These are phyloP conservation scores for Spizellomyces sp. DNA, from an alignment of 192 early-diverging fungal species.

Conservation along the genomic window DNA sequence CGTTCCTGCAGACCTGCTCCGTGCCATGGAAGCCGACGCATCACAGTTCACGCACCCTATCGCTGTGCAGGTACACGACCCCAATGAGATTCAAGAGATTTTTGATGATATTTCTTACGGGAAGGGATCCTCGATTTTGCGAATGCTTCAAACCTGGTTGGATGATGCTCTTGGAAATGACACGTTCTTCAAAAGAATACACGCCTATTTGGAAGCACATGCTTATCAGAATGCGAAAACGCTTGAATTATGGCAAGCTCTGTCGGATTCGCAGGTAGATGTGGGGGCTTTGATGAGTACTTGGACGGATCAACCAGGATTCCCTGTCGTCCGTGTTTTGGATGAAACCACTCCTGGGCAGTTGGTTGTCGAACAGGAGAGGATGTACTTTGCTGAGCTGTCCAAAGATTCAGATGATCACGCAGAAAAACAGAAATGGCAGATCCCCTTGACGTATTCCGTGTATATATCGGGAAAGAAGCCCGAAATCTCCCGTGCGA, in stretches of 20 bases:
- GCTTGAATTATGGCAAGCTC: conserved; percentile 80
- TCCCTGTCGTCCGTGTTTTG: conserved; percentile 30
- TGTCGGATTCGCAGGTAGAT: conserved; percentile 33
- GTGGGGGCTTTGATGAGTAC: conserved; percentile 36
- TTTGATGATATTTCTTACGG: conserved; percentile 87
- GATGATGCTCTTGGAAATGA: conserved; percentile 5
- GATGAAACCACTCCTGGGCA: neutral
- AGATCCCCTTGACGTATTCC: conserved; percentile 10
- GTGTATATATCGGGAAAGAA: neutral
- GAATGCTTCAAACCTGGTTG: conserved; percentile 48
- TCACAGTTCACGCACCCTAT: conserved; percentile 39
- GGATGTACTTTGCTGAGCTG: no score
- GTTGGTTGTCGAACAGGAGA: no score
- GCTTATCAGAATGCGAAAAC: conserved; percentile 81
- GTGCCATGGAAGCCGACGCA: conserved; percentile 39
- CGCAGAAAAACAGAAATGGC: neutral
- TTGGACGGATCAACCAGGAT: conserved; percentile 46
- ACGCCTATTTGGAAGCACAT: conserved; percentile 67
- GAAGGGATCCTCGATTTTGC: conserved; percentile 85
- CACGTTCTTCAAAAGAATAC: conserved; percentile 22
- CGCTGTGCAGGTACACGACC: conserved; percentile 23
- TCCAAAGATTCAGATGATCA: no score
- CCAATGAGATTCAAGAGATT: conserved; percentile 57
- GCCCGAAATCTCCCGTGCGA: no score
- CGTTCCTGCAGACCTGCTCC: conserved; percentile 17